Percentiles rank a stretch among this genome's conserved stretches.
Conservation (phyloP, 2,329 filamentous ascomycete species). For the Cercospora sp. region DNA sequence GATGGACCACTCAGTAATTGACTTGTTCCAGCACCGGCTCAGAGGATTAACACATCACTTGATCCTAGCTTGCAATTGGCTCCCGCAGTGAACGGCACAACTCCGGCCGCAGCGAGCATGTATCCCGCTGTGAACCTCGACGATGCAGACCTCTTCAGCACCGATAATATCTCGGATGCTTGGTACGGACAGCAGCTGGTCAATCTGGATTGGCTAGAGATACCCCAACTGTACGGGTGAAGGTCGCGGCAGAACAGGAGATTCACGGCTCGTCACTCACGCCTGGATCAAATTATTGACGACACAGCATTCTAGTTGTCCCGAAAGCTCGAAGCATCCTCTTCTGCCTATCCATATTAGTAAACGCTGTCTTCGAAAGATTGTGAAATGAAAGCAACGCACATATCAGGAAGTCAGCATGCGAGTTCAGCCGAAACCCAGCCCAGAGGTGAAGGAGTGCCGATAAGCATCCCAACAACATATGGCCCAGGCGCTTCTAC, state of each 20-base stretch:
- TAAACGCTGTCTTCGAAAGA: neutral
- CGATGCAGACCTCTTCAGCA: conserved; percentile 27
- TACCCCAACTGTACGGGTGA: conserved; percentile 23
- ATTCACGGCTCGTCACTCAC: neutral
- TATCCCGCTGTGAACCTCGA: conserved; percentile 25
- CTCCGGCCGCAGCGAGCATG: conserved; percentile 10
- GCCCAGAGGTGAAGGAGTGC: too few relatives aligned
- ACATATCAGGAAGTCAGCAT: neutral
- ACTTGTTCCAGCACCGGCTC: neutral
- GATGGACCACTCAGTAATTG: neutral
- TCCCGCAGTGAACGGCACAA: conserved; percentile 4
- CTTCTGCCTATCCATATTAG: neutral
- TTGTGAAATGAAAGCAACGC: neutral
- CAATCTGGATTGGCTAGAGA: conserved; percentile 32
- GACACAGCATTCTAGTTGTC: neutral
- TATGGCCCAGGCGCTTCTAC: neutral
- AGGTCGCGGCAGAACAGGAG: neutral
- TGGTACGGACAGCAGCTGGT: conserved; percentile 33
- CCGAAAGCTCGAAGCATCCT: neutral
- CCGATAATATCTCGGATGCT: conserved; percentile 31
- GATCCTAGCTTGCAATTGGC: neutral
- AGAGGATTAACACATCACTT: neutral
- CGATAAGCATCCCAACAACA: neutral
- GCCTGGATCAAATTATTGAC: neutral
- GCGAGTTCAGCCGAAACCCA: too few relatives aligned